Evolutionary conservation across 345 rosid genomes (phyloP), one percentile per base, ranked within the genome.

Genomic region (Odontarrhena argentea): DNA sequence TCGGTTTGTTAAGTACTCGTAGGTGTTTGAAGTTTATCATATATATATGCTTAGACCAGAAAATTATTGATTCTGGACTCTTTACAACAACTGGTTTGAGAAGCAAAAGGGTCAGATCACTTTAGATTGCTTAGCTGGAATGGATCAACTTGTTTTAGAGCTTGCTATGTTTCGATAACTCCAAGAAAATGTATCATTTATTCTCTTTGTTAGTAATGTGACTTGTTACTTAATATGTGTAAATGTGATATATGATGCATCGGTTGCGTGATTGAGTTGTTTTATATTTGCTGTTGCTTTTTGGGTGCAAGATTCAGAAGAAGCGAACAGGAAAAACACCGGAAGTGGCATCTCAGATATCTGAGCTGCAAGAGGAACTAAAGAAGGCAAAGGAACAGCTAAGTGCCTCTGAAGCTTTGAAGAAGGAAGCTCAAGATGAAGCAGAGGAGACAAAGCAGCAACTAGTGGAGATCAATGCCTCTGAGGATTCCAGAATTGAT

Each of bases 301-400:
- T 28, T 35, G 26, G 70, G 34, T 73, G 73, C 58, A 67, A 71
- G 60, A 59, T 74, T 36, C 79, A 85, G 90, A 93, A 85, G 77
- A 88, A 83, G 71, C 79, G 88, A 26, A 71, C 80, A 5, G 67
- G 80, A 38, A 81, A 66, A 71, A 71, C 86, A 64, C 67, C 83
- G 0, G 91, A 88, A 71, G 70, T 86, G 74, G 93, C 84, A 68
- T 71, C 84, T 28, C 96, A 87, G 81, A 61, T 87, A 35, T 46
- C 82, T 68, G 92, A 85, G 67, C 90, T 94, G 47, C 91, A 85
- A 76, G 96, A 86, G 51, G 96, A 91, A 55, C 85, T 94, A 10
- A 87, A 84, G 79, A 94, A 74, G 78, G 80, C 84, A 6, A 94
- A 86, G 74, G 94, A 88, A 26, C 86, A 91, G 68, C 78, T 91